These are phyloP conservation scores for Aspergillus fijiensis DNA, from an alignment of 2,329 filamentous ascomycete genomes.

Conservation along the genomic window DNA sequence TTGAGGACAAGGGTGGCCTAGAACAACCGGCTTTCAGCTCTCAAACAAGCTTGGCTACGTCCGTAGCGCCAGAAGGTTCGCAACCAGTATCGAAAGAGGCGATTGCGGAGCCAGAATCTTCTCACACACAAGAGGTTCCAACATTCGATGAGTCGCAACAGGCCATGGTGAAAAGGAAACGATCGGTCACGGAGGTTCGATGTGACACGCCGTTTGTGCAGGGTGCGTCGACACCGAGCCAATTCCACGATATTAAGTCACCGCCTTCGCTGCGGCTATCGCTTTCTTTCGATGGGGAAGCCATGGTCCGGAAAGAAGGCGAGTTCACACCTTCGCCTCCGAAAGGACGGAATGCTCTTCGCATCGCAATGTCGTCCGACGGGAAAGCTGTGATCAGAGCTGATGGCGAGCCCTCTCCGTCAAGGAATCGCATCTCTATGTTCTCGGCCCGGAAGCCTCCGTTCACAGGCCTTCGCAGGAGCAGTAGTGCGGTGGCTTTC, in stretches of 20 bases:
- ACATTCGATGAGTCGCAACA: conserved; percentile 21
- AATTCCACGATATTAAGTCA: conserved; percentile 28
- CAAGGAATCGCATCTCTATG: conserved; percentile 52
- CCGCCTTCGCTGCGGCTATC: conserved; percentile 43
- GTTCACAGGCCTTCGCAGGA: conserved; percentile 62
- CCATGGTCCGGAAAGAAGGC: conserved; percentile 38
- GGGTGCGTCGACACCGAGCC: conserved; percentile 16
- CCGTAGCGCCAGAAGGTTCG: conserved; percentile 26
- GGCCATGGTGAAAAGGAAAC: conserved; percentile 34
- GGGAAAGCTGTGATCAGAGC: conserved; percentile 85
- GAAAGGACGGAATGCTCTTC: conserved; percentile 55
- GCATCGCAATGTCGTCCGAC: conserved; percentile 80
- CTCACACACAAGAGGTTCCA: conserved; percentile 14
- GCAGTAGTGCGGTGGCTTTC: conserved; percentile 65
- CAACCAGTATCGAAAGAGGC: conserved; percentile 24
- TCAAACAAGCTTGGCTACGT: conserved; percentile 32
- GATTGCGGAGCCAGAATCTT: conserved; percentile 15
- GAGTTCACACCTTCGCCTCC: conserved; percentile 44
- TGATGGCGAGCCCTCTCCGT: conserved; percentile 68
- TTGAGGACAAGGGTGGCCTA: conserved; percentile 30
- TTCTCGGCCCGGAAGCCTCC: conserved; percentile 51
- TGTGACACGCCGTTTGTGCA: conserved; percentile 15
- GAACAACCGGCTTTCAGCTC: conserved; percentile 28
- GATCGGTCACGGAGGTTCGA: conserved; percentile 32
- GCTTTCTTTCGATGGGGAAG: conserved; percentile 43